Percentiles rank a stretch among this genome's conserved stretches.
Evolutionary conservation across 2,329 filamentous ascomycete genomes (phyloP).

Genomic region (Gnomoniopsis smithogilvyi): DNA sequence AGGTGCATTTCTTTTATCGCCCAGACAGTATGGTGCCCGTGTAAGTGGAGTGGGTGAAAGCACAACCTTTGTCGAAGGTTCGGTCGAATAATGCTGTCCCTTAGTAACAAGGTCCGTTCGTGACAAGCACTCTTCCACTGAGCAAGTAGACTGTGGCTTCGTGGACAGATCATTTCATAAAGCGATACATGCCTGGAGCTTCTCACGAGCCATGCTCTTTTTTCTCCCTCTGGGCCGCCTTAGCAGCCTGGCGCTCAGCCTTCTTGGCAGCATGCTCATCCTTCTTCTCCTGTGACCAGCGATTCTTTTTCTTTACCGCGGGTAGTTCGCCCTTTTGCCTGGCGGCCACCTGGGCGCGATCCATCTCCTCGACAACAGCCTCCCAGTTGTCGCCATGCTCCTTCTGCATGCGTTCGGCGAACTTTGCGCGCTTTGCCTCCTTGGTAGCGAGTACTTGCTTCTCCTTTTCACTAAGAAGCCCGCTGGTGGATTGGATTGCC

Average conservation of each 20-base stretch:
- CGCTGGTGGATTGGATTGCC: background rate
- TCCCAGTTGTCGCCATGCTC: background rate
- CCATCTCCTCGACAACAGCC: background rate
- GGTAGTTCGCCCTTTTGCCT: background rate
- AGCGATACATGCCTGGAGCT: background rate
- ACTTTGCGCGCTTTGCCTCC: background rate
- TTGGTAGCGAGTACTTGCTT: background rate
- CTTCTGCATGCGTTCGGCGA: background rate
- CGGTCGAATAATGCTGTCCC: no score
- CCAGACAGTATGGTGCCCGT: slow-evolving; percentile 4
- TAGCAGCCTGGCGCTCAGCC: background rate
- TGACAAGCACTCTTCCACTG: no score
- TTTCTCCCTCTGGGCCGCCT: background rate
- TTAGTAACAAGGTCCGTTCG: no score
- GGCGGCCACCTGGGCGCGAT: background rate
- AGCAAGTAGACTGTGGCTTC: no score
- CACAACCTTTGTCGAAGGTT: background rate
- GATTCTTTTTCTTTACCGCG: background rate
- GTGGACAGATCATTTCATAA: no score
- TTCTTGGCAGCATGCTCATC: background rate
- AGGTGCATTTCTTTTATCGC: slow-evolving; percentile 4
- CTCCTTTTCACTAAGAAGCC: background rate
- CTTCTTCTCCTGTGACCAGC: background rate
- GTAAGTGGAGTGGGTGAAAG: slow-evolving; percentile 8
- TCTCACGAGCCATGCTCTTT: no score